Evolutionary conservation across 2,329 filamentous ascomycete species (phyloP).

Genomic region (Cucurbitaria berberidis): DNA sequence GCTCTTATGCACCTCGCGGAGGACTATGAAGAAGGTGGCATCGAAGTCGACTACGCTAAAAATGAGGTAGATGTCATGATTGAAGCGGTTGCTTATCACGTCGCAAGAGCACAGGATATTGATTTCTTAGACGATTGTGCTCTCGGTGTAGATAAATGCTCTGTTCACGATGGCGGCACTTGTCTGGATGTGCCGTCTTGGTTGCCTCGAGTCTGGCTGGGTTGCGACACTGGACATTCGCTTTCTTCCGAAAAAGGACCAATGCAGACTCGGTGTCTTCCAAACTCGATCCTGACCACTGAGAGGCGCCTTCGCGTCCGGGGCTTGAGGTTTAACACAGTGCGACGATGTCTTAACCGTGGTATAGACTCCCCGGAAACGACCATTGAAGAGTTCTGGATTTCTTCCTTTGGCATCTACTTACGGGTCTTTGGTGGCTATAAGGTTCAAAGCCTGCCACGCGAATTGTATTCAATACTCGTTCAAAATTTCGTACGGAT

Average conservation of each 20-base stretch:
- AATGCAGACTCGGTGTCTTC: too few species aligned
- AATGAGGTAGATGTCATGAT: neutral
- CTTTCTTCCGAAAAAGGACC: too few species aligned
- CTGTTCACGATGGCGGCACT: neutral
- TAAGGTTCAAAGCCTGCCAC: neutral
- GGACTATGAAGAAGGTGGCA: slow-evolving; percentile 4
- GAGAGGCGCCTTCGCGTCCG: neutral
- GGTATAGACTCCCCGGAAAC: neutral
- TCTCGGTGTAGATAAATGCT: neutral
- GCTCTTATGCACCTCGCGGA: slow-evolving; percentile 5
- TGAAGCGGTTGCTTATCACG: neutral
- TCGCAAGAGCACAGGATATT: neutral
- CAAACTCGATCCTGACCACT: neutral
- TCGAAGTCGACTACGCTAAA: slow-evolving; percentile 3
- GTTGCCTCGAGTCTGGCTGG: neutral
- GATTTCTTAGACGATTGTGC: neutral
- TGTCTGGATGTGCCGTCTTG: neutral
- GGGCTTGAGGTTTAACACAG: neutral
- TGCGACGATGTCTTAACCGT: neutral
- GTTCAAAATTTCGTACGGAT: neutral
- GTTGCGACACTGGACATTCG: too few species aligned
- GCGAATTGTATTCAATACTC: neutral
- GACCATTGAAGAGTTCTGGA: neutral
- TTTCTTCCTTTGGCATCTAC: neutral
- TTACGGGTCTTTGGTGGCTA: neutral